These are phyloP conservation scores for Termitomyces bulborhizus DNA, from an alignment of 768 basidiomycete genomes.

Conservation along the genomic window DNA sequence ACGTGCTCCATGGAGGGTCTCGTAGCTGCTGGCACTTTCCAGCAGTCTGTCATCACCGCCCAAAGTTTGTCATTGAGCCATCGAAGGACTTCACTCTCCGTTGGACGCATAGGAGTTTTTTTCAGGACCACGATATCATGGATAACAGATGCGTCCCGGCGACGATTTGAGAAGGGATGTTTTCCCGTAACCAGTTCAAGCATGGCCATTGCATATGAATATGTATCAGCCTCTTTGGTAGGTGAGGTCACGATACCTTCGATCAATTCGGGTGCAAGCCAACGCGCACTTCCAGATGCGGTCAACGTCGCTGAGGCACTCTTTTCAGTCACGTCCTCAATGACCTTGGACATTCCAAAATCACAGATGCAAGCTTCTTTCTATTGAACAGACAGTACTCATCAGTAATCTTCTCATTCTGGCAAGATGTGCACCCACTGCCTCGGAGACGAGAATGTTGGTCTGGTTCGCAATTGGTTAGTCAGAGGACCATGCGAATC, in stretches of 20 bases:
- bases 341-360: slow-evolving; percentile 58
- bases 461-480: slow-evolving; percentile 7
- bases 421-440: slow-evolving; percentile 23
- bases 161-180: slow-evolving; percentile 44
- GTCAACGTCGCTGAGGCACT: slow-evolving; percentile 41
- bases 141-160: slow-evolving; percentile 45
- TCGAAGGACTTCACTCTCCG: slow-evolving; percentile 19
- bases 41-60: slow-evolving; percentile 40
- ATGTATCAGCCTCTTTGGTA: slow-evolving; percentile 45
- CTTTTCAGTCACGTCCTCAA: slow-evolving; percentile 51
- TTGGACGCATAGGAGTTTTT: slow-evolving; percentile 37
- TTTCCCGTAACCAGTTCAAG: slow-evolving; percentile 52
- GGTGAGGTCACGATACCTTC: slow-evolving; percentile 33
- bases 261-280: slow-evolving; percentile 58
- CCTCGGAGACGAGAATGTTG: slow-evolving; percentile 52
- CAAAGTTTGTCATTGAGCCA: slow-evolving; percentile 46
- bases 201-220: slow-evolving; percentile 56
- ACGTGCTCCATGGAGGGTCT: slow-evolving; percentile 38
- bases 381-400: slow-evolving; percentile 20
- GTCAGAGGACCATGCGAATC: not conserved
- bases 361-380: slow-evolving; percentile 53
- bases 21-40: slow-evolving; percentile 29
- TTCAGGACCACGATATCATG: slow-evolving; percentile 32
- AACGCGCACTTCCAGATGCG: slow-evolving; percentile 43
- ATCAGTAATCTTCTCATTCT: not conserved